These are phyloP conservation scores for Sclerotinia sclerotiorum DNA, from an alignment of 2,329 filamentous ascomycete species.

Conservation along the genomic window DNA sequence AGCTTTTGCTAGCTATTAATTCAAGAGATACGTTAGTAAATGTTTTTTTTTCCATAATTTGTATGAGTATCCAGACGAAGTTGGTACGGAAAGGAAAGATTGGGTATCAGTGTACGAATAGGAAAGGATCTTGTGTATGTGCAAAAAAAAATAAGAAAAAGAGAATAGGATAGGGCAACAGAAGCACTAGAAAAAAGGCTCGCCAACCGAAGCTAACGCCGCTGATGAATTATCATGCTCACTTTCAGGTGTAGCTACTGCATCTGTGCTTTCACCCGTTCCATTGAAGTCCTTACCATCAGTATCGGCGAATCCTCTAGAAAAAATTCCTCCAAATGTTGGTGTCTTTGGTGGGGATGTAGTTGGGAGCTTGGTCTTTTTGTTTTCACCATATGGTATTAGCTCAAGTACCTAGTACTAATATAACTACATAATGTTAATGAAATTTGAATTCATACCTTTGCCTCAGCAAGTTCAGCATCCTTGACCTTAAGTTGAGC, in stretches of 20 bases:
- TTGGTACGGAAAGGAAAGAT: background rate
- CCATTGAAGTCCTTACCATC: constrained; percentile 39
- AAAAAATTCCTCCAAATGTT: constrained; percentile 47
- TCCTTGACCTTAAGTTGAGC: constrained; percentile 53
- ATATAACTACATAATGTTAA: constrained; percentile 4
- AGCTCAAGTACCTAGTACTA: constrained; percentile 15
- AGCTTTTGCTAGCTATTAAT: constrained; percentile 40
- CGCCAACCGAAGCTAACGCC: constrained; percentile 66
- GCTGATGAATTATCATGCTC: constrained; percentile 62
- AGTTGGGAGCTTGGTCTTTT: constrained; percentile 39
- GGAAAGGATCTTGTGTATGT: background rate
- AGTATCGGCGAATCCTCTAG: constrained; percentile 53
- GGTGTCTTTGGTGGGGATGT: constrained; percentile 44
- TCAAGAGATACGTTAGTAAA: constrained; percentile 30
- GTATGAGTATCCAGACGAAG: background rate
- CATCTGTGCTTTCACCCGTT: constrained; percentile 28
- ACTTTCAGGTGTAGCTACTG: constrained; percentile 53
- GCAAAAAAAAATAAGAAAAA: background rate
- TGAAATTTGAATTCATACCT: constrained; percentile 44
- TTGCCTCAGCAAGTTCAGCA: constrained; percentile 61
- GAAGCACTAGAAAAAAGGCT: constrained; percentile 36
- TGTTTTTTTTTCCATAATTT: constrained; percentile 1
- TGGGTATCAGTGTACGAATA: background rate
- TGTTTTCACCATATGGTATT: constrained; percentile 42
- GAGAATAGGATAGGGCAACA: constrained; percentile 25